Evolutionary conservation across 257 asterid genomes (phyloP), one percentile per base, ranked within the genome.

Genomic region (Ballota nigra): DNA sequence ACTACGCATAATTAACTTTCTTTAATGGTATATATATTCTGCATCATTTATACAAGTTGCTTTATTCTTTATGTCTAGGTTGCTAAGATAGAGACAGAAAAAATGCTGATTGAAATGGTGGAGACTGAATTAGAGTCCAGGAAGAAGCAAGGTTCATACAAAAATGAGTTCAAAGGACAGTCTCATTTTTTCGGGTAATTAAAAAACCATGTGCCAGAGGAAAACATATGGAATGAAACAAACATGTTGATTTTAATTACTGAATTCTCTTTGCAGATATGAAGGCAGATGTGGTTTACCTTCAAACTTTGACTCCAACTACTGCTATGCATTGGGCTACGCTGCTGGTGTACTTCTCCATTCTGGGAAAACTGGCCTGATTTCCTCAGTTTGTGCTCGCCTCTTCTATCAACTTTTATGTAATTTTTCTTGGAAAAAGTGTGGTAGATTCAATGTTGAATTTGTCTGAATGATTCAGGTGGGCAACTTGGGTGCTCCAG

Each of bases 221-320:
- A 20, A 29, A 47, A 40, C 52, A 16, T 24, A 57, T 26, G 36
- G 20, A 26, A 23, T n/a, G 16, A 10, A 20, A 20, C 16, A 4
- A 55, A 11, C 16, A 56, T 11, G 20, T 51, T 51, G 62, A 38
- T 57, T 57, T 57, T 12, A 67, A 67, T 58, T 67, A 18, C 43
- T 28, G 59, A 36, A n/a, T 26, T 36, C 52, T 58, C 19, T 33
- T 66, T 62, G 22, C 74, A 86, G 95, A 26, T 88, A 88, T 20
- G 95, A 88, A 77, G 91, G 94, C 72, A 77, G 96, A 70, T 89
- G 96, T 56, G 96, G 96, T 13, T 78, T 89, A 79, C 96, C 96
- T 58, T 87, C 96, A 2, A 89, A 84, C 69, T 89, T 89, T 68
- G 96, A 88, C 70, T 63, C 95, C 55, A 77, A 86, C 62, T 86